phyloP scores from a whole-genome alignment of 176 grass and related monocot genomes.

The Paspalum vaginatum region DNA sequence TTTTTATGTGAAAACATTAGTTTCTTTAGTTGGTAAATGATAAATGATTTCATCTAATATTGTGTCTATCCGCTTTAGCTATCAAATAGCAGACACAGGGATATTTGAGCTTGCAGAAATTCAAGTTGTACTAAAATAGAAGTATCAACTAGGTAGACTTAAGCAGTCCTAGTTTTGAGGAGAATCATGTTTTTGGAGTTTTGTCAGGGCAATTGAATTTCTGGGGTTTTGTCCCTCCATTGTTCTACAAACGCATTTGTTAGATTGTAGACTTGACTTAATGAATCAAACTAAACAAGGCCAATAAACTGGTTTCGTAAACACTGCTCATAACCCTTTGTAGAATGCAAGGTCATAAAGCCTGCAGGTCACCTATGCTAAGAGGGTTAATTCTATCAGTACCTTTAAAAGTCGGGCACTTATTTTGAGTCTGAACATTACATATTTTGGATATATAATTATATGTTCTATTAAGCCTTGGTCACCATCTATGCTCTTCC shows the following conservation, averaged over 20 bases:
- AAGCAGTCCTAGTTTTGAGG: not conserved
- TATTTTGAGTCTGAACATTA: not conserved
- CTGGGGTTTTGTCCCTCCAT: not conserved
- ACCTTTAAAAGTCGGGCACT: not conserved
- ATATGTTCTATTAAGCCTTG: not conserved
- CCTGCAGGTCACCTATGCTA: not conserved
- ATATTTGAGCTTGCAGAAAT: not conserved
- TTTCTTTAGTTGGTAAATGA: not conserved
- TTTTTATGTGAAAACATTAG: slow-evolving; percentile 15
- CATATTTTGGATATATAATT: not conserved
- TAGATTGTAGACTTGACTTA: slow-evolving; percentile 6
- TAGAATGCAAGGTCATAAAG: not conserved
- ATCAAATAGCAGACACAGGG: not conserved
- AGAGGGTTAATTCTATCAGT: not conserved
- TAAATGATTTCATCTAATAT: not conserved
- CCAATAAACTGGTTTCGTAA: not conserved
- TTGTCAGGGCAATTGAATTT: not conserved
- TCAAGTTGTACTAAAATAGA: not conserved
- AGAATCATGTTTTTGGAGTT: not conserved
- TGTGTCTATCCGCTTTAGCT: not conserved
- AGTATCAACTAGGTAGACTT: not conserved
- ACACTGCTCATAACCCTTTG: not conserved
- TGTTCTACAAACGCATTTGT: not conserved
- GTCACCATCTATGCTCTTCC: not conserved
- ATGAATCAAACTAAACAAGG: not conserved